Conservation (phyloP, 2,329 filamentous ascomycete genomes). For the Cyclaneusma minus region DNA sequence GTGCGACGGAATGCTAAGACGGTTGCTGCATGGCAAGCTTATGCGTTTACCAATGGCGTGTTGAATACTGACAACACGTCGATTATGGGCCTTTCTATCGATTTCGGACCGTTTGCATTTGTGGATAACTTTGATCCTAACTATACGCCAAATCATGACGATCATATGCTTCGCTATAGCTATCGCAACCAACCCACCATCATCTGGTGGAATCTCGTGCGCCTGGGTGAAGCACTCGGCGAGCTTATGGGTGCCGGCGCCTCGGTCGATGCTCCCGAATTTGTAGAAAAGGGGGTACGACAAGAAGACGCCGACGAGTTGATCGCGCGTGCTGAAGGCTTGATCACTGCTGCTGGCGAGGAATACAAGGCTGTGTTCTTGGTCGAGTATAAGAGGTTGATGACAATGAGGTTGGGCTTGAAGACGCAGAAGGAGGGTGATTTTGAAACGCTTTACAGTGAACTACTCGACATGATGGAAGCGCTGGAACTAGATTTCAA, state of each 20-base stretch:
- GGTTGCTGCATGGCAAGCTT: constrained; percentile 90
- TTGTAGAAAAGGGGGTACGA: constrained; percentile 55
- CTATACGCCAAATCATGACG: constrained; percentile 96
- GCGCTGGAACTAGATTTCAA: constrained; percentile 80
- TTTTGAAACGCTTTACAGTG: constrained; percentile 70
- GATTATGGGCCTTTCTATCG: constrained; percentile 73
- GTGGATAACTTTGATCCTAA: constrained; percentile 90
- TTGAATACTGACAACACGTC: constrained; percentile 97
- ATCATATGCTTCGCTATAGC: constrained; percentile 70
- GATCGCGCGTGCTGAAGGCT: constrained; percentile 62
- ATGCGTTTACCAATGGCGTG: constrained; percentile 98
- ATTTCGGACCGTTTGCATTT: constrained; percentile 95
- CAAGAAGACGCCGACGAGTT: constrained; percentile 55
- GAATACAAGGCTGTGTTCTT: constrained; percentile 84
- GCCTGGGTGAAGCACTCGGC: constrained; percentile 75
- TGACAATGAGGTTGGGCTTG: constrained; percentile 67
- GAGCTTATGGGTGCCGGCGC: constrained; percentile 72
- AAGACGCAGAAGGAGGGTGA: constrained; percentile 53
- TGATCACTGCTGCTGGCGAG: constrained; percentile 68
- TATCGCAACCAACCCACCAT: constrained; percentile 92
- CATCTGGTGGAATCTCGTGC: constrained; percentile 97
- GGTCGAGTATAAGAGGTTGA: constrained; percentile 74
- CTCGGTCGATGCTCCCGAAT: constrained; percentile 54
- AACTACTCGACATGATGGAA: constrained; percentile 68
- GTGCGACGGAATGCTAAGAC: constrained; percentile 72